Base-by-base conservation (phyloP, 148 eudicot genomes). In the Heliamphora exappendiculata region DNA sequence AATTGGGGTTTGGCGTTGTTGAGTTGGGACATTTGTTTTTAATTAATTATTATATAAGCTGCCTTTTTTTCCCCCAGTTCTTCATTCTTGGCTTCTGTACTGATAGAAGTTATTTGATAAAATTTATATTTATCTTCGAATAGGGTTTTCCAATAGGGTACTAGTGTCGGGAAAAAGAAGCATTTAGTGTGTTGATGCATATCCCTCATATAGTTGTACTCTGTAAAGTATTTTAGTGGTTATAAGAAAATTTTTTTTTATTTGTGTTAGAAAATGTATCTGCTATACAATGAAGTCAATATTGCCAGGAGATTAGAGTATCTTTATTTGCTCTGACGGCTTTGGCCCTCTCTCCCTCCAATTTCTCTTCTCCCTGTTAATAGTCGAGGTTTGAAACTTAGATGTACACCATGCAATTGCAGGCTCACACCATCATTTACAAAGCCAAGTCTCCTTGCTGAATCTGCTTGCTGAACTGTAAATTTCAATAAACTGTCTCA, bases 321-420 rank as follows among this genome's bases (percentile, higher is more conserved):
- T 49, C 22, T 28, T 29, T 29, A 29, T 70, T 20, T 70, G 58
- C n/a, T 33, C 24, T 8, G 26, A 70, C 41, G 19, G 6, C 58
- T 49, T 49, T 49, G 2, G 14, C 53, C 2, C 17, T 2, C 53
- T 16, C 1, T 9, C 53, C 31, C 12, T 67, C 50, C 31, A n/a
- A n/a, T 41, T 54, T 24, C 6, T 67, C 26, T 39, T 37, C 24
- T 41, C 71, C 31, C 47, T 41, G 29, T 33, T 29, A 33, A 34
- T 50, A 71, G 31, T 54, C 37, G 37, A 34, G 33, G 67, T 55
- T 33, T 68, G 53, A 57, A 29, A 68, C 45, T 70, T 55, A 64
- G 13, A 24, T 42, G 13, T 26, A 72, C 75, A 6, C n/a, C n/a
- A n/a, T n/a, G n/a, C n/a, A n/a, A n/a, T 5, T 58, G 8, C 76